Evolutionary conservation across 768 basidiomycete genomes (phyloP).

Genomic region (Hemileccinum rubropunctum): DNA sequence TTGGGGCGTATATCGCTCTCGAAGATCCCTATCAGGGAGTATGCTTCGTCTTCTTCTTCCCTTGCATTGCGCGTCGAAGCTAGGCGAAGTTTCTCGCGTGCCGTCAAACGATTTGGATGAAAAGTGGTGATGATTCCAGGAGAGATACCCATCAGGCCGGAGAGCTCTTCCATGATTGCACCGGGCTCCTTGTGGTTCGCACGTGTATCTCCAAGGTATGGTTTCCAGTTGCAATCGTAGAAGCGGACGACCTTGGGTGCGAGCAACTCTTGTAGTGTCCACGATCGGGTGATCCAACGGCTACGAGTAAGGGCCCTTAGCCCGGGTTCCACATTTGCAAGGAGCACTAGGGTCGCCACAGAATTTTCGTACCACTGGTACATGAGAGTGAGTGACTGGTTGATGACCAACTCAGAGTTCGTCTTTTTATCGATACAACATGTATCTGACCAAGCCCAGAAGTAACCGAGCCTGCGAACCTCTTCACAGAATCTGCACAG

Average conservation of each 20-base stretch:
- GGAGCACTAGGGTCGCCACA: not conserved
- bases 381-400: not conserved
- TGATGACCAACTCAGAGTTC: not conserved
- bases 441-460: slow-evolving; percentile 1
- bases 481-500: not conserved
- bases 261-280: slow-evolving; percentile 10
- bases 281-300: slow-evolving; percentile 2
- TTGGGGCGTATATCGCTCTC: not conserved
- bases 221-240: slow-evolving; percentile 5
- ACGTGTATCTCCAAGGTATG: slow-evolving; percentile 1
- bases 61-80: not conserved
- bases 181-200: not conserved
- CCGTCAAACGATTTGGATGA: not conserved
- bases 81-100: not conserved
- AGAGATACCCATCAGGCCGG: not conserved
- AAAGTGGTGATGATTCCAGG: not conserved
- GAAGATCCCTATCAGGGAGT: slow-evolving; percentile 1
- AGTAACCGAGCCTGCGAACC: not conserved
- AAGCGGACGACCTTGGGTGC: slow-evolving; percentile 5
- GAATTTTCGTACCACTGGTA: slow-evolving; percentile 1
- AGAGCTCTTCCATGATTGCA: slow-evolving; percentile 3
- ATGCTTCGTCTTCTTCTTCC: not conserved
- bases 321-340: not conserved
- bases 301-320: not conserved
- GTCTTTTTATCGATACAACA: slow-evolving; percentile 3